Conservation (phyloP, 495 filamentous ascomycete species). For the Annulohypoxylon moriforme region DNA sequence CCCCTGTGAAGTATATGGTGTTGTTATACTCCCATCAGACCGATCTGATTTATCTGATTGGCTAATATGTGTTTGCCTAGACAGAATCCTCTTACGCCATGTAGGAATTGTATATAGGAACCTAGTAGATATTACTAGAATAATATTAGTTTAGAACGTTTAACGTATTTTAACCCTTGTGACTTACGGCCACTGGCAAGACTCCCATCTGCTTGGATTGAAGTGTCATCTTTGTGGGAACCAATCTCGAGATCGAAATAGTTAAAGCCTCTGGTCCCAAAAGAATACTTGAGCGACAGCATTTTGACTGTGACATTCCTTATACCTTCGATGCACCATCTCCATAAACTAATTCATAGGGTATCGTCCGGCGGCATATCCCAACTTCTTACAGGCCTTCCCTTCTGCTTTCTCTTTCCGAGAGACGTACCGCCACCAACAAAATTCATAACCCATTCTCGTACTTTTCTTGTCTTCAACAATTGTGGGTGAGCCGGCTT, state of each 20-base stretch:
- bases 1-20: neutral
- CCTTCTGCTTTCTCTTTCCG: conserved; percentile 43
- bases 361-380: conserved; percentile 48
- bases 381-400: conserved; percentile 42
- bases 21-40: neutral
- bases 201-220: neutral
- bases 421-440: conserved; percentile 59
- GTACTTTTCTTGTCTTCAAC: conserved; percentile 73
- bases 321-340: neutral
- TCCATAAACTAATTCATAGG: conserved; percentile 13
- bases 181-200: neutral
- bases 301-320: too few species aligned
- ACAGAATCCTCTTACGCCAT: too few species aligned
- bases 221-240: neutral
- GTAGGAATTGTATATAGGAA: too few species aligned
- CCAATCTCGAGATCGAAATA: too few species aligned
- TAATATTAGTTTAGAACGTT: neutral
- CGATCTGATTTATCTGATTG: too few species aligned
- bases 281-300: too few species aligned
- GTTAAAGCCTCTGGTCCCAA: too few species aligned
- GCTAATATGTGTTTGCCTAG: too few species aligned
- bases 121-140: neutral
- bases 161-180: too few species aligned
- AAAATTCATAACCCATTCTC: conserved; percentile 79
- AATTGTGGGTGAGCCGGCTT: conserved; percentile 60